phyloP scores from a whole-genome alignment of 352 stramenopile species.

The Discostella stelligera region DNA sequence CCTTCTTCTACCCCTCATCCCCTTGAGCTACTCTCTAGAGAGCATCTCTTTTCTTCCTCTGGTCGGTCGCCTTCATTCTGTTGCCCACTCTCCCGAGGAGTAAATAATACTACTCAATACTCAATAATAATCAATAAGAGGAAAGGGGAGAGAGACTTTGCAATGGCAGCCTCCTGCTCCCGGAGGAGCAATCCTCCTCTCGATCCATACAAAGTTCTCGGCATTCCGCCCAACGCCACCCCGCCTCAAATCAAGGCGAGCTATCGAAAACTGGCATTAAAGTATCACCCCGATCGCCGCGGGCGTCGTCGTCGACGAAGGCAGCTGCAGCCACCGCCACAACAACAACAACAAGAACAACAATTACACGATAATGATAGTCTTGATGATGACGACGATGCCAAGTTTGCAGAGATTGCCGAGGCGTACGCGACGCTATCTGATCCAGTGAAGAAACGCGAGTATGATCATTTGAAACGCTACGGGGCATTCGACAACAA shows the following conservation, averaged over 20 bases:
- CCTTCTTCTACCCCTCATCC: too few relatives aligned
- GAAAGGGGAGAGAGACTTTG: too few relatives aligned
- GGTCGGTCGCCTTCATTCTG: too few relatives aligned
- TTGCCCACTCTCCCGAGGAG: too few relatives aligned
- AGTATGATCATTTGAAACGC: constrained; percentile 71
- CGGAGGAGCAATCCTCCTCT: neutral
- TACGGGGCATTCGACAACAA: constrained; percentile 57
- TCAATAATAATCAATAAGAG: too few relatives aligned
- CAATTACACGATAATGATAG: constrained; percentile 10
- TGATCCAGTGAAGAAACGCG: constrained; percentile 40
- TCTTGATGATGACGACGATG: constrained; percentile 22
- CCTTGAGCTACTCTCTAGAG: too few relatives aligned
- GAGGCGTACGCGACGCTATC: constrained; percentile 72
- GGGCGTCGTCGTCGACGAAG: constrained; percentile 35
- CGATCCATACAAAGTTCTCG: constrained; percentile 64
- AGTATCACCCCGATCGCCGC: constrained; percentile 71
- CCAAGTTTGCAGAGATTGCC: constrained; percentile 66
- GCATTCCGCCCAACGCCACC: constrained; percentile 52
- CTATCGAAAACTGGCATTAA: constrained; percentile 67
- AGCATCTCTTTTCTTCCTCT: too few relatives aligned
- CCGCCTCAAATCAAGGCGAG: constrained; percentile 63
- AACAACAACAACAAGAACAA: neutral
- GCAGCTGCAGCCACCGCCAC: too few relatives aligned
- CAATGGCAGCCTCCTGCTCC: too few relatives aligned
- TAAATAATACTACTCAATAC: too few relatives aligned